Base-by-base conservation (phyloP, 1,284 basidiomycete genomes). In the Inonotus obliquus region DNA sequence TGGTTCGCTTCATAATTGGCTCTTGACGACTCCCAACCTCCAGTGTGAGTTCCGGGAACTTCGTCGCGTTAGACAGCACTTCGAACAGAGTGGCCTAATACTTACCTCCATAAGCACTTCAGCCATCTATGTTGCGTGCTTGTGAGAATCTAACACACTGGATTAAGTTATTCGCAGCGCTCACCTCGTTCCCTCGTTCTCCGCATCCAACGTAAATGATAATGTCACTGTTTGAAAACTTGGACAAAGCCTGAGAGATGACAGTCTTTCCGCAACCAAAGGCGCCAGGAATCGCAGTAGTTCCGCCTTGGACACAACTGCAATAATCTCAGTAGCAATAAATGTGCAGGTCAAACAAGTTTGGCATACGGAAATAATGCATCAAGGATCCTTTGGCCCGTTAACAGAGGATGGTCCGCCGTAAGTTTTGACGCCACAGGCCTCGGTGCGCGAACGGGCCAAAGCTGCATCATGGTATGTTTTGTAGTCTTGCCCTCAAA, bases 1-100 rank as follows among this genome's bases (percentile, higher is more conserved):
- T 96, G 1, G 97, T 99, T 66, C 97, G 96, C 78, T 99, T 99
- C 97, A 99, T 99, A 81, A 99, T 99, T 44, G 97, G 97, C 75
- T 98, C 96, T 84, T 98, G 90, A 62, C 94, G 92, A 69, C 94
- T 88, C 44, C 86, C 89, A 63, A 94, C 78, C 64, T 94, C 93
- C 84, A 98, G 91, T 1, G 91, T 94, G 52, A 99, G 81, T 75
- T 95, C 82, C 59, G 97, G 97, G 88, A 99, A 98, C 86, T 97
- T 76, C 54, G 9, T 59, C 14, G 27, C 1, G 13, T 51, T 5
- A 59, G 17, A 62, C 41, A 32, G 64, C 21, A 41, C 51, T 52
- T 47, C 4, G 55, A 19, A 7, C 29, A 51, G 11, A 61, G 57
- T 38, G 44, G 51, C n/a, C 48, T 32, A 37, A 48, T 35, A 65